phyloP scores from a whole-genome alignment of 148 eudicot species.

The Linanthus parryae region DNA sequence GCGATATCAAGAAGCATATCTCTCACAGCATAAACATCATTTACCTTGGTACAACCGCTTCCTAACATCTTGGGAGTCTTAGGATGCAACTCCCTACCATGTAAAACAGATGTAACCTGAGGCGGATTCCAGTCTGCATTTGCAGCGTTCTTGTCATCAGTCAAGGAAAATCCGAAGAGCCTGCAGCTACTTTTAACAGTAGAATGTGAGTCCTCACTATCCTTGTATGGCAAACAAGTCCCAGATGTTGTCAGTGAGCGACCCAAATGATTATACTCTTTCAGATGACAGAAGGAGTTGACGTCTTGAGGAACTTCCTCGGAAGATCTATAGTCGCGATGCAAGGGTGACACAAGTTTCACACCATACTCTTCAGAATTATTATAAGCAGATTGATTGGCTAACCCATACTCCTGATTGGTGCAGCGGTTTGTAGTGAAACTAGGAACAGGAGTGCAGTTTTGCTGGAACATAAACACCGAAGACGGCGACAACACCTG shows the following conservation, averaged over 20 bases:
- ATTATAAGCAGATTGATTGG: slow-evolving; percentile 10
- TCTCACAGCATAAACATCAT: slow-evolving; percentile 42
- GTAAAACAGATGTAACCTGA: slow-evolving; percentile 9
- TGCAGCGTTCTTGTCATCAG: slow-evolving; percentile 35
- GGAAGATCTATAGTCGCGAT: background rate
- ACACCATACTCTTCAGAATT: slow-evolving; percentile 8
- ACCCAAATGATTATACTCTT: slow-evolving; percentile 12
- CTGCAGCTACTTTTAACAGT: slow-evolving; percentile 57
- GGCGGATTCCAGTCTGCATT: slow-evolving; percentile 12
- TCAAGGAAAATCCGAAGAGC: slow-evolving; percentile 71
- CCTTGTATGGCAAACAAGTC: slow-evolving; percentile 18
- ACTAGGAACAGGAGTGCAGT: slow-evolving; percentile 23
- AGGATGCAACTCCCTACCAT: slow-evolving; percentile 40
- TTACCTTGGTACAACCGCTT: slow-evolving; percentile 34
- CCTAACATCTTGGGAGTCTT: slow-evolving; percentile 25
- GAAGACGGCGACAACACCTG: slow-evolving; percentile 62
- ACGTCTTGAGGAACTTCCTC: slow-evolving; percentile 12
- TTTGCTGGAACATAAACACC: slow-evolving; percentile 52
- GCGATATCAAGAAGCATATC: slow-evolving; percentile 72
- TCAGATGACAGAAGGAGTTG: slow-evolving; percentile 4
- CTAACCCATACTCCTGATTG: slow-evolving; percentile 13
- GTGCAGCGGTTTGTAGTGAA: slow-evolving; percentile 4
- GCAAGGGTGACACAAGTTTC: slow-evolving; percentile 9
- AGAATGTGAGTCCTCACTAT: slow-evolving; percentile 24
- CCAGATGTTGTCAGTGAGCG: slow-evolving; percentile 12